Evolutionary conservation across 192 early-diverging fungal genomes (phyloP), one percentile per base, ranked within the genome.

Genomic region (Linnemannia hyalina): DNA sequence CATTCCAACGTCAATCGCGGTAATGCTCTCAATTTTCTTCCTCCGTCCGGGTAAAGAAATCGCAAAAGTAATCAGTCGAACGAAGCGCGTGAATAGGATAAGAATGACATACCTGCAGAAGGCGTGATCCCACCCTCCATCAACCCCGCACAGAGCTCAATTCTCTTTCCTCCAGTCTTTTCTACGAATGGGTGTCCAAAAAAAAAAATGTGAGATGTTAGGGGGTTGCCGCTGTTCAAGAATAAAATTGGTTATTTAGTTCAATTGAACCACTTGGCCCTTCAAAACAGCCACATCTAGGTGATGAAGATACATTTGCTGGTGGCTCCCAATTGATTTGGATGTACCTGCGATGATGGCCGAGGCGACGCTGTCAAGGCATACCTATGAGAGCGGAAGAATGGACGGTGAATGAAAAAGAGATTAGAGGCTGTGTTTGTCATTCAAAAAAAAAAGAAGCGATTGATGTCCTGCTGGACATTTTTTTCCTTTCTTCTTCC

Each of bases 61-160:
- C 29, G 60, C 18, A 38, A 72, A 42, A 47, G 36, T 26, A 22
- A 36, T 36, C 3, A 70, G 15, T 13, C 38, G 9, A 72, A 72
- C 7, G 22, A 55, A 36, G 16, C 42, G 26, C 11, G 55, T 8
- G 29, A 18, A 26, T 60, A 6, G 68, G 57, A 16, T 52, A 40
- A 18, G 7, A n/a, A 0, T 3, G 36, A 49, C 65, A 60, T 80
- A 81, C 93, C 93, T 79, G 87, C 80, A 9, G 90, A 91, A 41
- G 94, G 94, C 20, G 93, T 95, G 29, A 91, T 93, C 10, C 93
- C 93, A 35, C 94, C 93, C 63, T 95, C 94, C 52, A 92, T 81
- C 35, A 95, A 76, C 40, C 92, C 93, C 11, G 89, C 93, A 87
- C 94, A 95, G 40, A 95, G 85, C 70, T 95, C 94, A 26, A 95